Conservation (phyloP, 2,329 filamentous ascomycete genomes). For the Cercospora beticola region DNA sequence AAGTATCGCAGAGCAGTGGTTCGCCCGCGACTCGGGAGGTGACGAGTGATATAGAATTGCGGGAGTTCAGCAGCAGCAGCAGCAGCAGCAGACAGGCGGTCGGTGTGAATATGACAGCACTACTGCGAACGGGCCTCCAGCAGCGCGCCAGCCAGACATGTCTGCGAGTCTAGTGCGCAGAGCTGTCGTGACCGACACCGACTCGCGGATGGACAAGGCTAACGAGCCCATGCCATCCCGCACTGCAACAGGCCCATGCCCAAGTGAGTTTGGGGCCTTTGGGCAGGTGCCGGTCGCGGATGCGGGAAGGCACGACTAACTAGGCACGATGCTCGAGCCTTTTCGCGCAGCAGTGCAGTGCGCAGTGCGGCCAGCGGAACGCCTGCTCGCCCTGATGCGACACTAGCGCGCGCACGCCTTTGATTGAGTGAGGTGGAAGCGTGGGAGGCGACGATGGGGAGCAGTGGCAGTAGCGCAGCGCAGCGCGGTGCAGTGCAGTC, state of each 20-base stretch:
- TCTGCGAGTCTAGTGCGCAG: slow-evolving; percentile 14
- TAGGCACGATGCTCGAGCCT: slow-evolving; percentile 8
- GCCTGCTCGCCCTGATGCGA: slow-evolving; percentile 10
- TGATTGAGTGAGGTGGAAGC: neutral
- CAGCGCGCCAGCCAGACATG: slow-evolving; percentile 14
- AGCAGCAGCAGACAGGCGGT: slow-evolving; percentile 6
- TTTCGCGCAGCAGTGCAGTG: neutral
- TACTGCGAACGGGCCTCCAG: slow-evolving; percentile 15
- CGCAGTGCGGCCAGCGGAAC: neutral
- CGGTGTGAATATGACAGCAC: slow-evolving; percentile 23
- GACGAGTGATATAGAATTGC: slow-evolving; percentile 26
- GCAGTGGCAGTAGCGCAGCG: neutral
- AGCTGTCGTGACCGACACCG: slow-evolving; percentile 13
- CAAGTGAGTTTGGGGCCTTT: slow-evolving; percentile 10
- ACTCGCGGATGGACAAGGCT: neutral
- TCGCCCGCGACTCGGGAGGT: slow-evolving; percentile 22
- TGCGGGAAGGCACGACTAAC: slow-evolving; percentile 8
- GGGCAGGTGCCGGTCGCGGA: slow-evolving; percentile 18
- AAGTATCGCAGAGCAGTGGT: slow-evolving; percentile 19
- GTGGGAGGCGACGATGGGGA: neutral
- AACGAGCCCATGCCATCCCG: neutral
- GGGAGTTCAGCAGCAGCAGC: neutral
- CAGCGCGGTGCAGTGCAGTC: neutral
- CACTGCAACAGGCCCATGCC: slow-evolving; percentile 4
- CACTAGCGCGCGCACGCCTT: slow-evolving; percentile 10